These are phyloP conservation scores for Gossypioides kirkii DNA, from an alignment of 345 rosid species.

Conservation along the genomic window DNA sequence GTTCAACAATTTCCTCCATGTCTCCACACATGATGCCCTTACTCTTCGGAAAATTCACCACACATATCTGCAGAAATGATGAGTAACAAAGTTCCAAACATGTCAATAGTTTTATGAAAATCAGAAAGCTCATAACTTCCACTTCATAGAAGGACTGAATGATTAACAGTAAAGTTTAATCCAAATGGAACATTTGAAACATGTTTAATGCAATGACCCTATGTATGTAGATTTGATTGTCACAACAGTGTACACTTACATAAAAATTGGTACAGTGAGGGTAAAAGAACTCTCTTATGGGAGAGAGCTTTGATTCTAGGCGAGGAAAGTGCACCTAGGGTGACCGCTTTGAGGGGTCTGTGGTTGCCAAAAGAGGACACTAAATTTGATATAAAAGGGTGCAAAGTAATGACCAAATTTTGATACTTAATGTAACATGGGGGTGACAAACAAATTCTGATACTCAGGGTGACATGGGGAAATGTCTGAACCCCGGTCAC, in stretches of 20 bases:
- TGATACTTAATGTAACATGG: not conserved
- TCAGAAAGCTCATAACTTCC: not conserved
- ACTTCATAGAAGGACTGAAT: not conserved
- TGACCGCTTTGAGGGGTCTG: too few species aligned
- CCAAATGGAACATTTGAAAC: not conserved
- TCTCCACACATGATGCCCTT: conserved; percentile 23
- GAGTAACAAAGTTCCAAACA: not conserved
- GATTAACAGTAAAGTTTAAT: not conserved
- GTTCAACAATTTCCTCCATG: conserved; percentile 37
- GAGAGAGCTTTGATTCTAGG: not conserved
- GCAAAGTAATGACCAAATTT: not conserved
- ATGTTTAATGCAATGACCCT: not conserved
- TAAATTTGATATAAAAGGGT: not conserved
- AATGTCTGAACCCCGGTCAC: not conserved
- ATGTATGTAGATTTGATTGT: too few species aligned
- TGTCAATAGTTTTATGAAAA: not conserved
- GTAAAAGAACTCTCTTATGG: not conserved
- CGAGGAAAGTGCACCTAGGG: too few species aligned
- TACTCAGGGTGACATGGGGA: not conserved
- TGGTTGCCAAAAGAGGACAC: too few species aligned
- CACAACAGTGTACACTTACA: too few species aligned
- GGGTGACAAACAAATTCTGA: not conserved
- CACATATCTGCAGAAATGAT: conserved; percentile 22
- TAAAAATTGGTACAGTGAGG: not conserved
- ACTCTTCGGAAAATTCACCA: conserved; percentile 10